These are phyloP conservation scores for Rhodotorula glutinis DNA, from an alignment of 1,284 basidiomycete species.

Conservation along the genomic window DNA sequence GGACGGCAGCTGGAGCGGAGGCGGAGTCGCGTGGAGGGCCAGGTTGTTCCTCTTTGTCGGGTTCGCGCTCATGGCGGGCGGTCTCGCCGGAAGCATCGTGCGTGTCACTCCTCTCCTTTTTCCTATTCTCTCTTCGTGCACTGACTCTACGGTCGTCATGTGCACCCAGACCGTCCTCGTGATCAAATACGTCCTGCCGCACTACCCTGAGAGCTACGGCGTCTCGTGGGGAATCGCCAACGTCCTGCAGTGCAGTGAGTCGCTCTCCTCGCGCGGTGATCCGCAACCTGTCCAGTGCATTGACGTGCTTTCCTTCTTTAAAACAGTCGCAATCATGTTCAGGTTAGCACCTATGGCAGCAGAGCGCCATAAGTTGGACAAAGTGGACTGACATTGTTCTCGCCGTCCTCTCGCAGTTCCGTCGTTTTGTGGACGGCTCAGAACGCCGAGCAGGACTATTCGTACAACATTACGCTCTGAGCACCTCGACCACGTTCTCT, in stretches of 20 bases:
- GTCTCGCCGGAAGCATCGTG: conserved; percentile 87
- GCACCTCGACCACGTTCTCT: too few relatives aligned
- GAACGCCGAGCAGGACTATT: conserved; percentile 73
- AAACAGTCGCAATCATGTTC: conserved; percentile 80
- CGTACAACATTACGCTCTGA: conserved; percentile 76
- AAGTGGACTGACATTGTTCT: not conserved
- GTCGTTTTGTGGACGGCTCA: conserved; percentile 84
- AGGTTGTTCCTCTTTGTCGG: conserved; percentile 88
- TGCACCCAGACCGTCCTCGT: conserved; percentile 72
- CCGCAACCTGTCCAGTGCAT: not conserved
- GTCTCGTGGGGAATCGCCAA: conserved; percentile 92
- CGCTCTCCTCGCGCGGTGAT: not conserved
- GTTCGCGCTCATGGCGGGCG: conserved; percentile 94
- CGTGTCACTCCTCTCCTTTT: conserved; percentile 47
- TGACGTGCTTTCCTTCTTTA: too few relatives aligned
- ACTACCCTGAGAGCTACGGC: conserved; percentile 62
- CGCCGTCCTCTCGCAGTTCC: conserved; percentile 52
- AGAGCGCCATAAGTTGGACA: not conserved
- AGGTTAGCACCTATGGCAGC: conserved; percentile 5
- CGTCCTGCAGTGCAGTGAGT: conserved; percentile 73
- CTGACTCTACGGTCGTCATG: not conserved
- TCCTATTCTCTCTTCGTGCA: not conserved
- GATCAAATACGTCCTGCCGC: conserved; percentile 81
- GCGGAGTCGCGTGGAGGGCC: conserved; percentile 83
- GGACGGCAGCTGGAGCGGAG: conserved; percentile 54